Evolutionary conservation across 2,329 filamentous ascomycete species (phyloP), one percentile per base, ranked within the genome.

Genomic region (Aspergillus piperis): DNA sequence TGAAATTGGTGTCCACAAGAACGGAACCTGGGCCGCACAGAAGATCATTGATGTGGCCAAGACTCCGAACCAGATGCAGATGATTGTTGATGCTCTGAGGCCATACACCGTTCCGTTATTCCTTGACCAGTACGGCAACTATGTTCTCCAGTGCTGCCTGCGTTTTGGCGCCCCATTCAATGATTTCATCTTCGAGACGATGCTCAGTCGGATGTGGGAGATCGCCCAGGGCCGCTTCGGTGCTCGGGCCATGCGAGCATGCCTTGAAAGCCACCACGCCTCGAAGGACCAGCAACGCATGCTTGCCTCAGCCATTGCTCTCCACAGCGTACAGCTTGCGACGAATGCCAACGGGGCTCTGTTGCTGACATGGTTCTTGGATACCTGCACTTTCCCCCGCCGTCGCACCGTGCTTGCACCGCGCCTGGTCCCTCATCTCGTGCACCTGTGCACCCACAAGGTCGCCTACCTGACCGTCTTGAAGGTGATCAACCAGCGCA

Each of bases 11-110:
- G 88, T 97, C 7, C 95, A 99, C 84, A 99, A 99, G 85, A 99
- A 99, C 71, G 95, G 95, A 64, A 99, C 95, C 1, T 99, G 95
- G 95, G 95, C 95, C 57, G 95, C 95, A 1, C 95, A 99, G 79
- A 99, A 98, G 84, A 98, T 99, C 71, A 98, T 99, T 68, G 94
- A 98, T 71, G 92, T 96, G 6, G 94, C 92, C 75, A 92, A 95
- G 78, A 92, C 90, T 0, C 87, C 90, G 5, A 81, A 82, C 42
- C 93, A 98, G 78, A 94, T 95, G 88, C 80, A 82, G 50, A 81
- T 92, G 79, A 94, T 99, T 71, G 90, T 95, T 27, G 88, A 96
- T 64, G 85, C 91, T 66, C 82, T 98, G 30, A 89, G 89, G 3
- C 88, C 92, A 0, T 97, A 96, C 78, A 92, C 90, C 0, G 86